Evolutionary conservation across 106 monocot genomes (phyloP).

Genomic region (Allium fistulosum): DNA sequence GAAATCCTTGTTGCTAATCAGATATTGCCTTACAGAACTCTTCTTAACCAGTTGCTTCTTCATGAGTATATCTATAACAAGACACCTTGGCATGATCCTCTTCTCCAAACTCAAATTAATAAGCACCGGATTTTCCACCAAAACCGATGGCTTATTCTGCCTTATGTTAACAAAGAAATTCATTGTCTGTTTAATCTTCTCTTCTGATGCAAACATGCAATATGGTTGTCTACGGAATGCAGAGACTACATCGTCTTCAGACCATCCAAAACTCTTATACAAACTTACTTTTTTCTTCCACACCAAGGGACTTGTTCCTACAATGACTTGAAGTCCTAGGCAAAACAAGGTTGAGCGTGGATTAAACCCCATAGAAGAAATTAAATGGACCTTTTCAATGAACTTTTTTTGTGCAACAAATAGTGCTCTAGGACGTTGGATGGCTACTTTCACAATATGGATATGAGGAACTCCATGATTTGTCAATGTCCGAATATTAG

Average conservation of each 20-base stretch:
- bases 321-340: slow-evolving; percentile 8
- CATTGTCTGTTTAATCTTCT: slow-evolving; percentile 20
- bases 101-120: slow-evolving; percentile 28
- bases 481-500: slow-evolving; percentile 22
- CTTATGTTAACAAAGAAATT: slow-evolving; percentile 20
- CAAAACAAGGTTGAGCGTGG: slow-evolving; percentile 19
- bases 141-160: background rate
- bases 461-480: slow-evolving; percentile 13
- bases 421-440: slow-evolving; percentile 3
- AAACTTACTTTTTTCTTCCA: slow-evolving; percentile 34
- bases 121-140: slow-evolving; percentile 7
- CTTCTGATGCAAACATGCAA: slow-evolving; percentile 21
- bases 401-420: slow-evolving; percentile 4
- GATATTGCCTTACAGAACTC: background rate
- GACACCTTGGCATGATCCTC: slow-evolving; percentile 33
- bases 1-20: slow-evolving; percentile 16
- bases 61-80: slow-evolving; percentile 15
- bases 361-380: slow-evolving; percentile 20
- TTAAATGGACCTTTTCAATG: background rate
- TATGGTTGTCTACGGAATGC: slow-evolving; percentile 29
- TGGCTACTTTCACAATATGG: slow-evolving; percentile 12
- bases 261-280: slow-evolving; percentile 42
- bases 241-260: slow-evolving; percentile 20
- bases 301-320: background rate
- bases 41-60: background rate